A percentile compares a stretch with the other conserved stretches of the same genome.
phyloP scores from a whole-genome alignment of 257 asterid species.

The Solanum habrochaites region DNA sequence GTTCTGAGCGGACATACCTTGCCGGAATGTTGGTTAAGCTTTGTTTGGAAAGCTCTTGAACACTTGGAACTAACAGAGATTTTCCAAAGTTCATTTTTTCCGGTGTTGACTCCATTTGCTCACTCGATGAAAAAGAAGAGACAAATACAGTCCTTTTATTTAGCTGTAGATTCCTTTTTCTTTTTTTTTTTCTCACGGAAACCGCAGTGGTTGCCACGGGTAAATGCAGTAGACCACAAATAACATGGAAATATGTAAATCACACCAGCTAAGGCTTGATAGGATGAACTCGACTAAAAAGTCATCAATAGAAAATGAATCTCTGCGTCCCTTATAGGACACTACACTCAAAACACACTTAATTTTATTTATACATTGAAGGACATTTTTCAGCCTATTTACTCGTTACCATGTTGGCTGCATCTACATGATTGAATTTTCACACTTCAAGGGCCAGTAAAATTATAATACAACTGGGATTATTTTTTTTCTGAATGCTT shows the following conservation, averaged over 20 bases:
- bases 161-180: background rate
- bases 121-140: background rate
- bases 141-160: background rate
- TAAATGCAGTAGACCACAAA: too few species aligned
- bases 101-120: background rate
- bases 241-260: too few species aligned
- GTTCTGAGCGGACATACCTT: slow-evolving; percentile 19
- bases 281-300: too few species aligned
- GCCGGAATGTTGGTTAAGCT: slow-evolving; percentile 16
- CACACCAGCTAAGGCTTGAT: too few species aligned
- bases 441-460: background rate
- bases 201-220: too few species aligned
- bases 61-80: slow-evolving; percentile 41
- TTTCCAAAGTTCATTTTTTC: slow-evolving; percentile 22
- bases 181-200: too few species aligned
- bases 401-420: background rate
- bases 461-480: background rate
- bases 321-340: too few species aligned
- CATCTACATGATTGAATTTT: background rate
- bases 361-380: background rate
- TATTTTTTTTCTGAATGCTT: background rate
- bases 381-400: background rate
- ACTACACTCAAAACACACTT: too few species aligned
- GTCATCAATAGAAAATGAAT: too few species aligned
- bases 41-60: slow-evolving; percentile 34